Evolutionary conservation across 345 rosid genomes (phyloP), one percentile per base, ranked within the genome.

Genomic region (Ceriops tagal): DNA sequence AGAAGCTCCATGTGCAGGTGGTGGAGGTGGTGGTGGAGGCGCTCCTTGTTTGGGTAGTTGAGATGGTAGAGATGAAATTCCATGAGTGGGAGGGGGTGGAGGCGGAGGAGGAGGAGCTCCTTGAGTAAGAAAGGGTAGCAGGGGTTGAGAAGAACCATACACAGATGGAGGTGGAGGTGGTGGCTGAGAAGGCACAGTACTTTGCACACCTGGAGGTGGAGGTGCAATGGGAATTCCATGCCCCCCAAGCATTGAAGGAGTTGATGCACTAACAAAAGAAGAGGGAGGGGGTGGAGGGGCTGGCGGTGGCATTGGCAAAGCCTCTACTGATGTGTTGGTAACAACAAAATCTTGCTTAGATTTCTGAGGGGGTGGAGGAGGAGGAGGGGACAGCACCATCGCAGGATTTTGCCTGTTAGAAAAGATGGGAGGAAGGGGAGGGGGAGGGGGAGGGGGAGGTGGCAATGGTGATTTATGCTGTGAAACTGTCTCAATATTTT

Each of bases 371-470:
- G 53, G 68, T 46, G 87, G 72, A 57, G 77, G 59, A 19, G 74
- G 90, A 8, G 87, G 72, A 7, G 87, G 80, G 31, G 92, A 85
- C 73, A 80, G 66, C 53, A 67, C 68, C 51, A 53, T 70, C 67
- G 64, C 81, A 75, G 26, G 64, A 71, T 76, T 79, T 65, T 62
- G 82, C 69, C 74, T 74, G 68, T 43, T 72, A 35, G 65, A 73
- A 65, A 71, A 37, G 62, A 64, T 63, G 26, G 82, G 84, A 61
- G 88, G 83, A 19, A 84, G 88, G 2, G 83, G 88, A 53, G 83
- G 85, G 55, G 87, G 84, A 19, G 86, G 87, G 2, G 84, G 86
- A 19, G 84, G 82, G 84, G 84, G 3, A 80, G 77, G 57, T 0
- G 71, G 53, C 2, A 69, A 67, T 58, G 73, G 75, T 11, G 66